phyloP scores from a whole-genome alignment of 2,329 filamentous ascomycete species.

The Hymenoscyphus repandus region DNA sequence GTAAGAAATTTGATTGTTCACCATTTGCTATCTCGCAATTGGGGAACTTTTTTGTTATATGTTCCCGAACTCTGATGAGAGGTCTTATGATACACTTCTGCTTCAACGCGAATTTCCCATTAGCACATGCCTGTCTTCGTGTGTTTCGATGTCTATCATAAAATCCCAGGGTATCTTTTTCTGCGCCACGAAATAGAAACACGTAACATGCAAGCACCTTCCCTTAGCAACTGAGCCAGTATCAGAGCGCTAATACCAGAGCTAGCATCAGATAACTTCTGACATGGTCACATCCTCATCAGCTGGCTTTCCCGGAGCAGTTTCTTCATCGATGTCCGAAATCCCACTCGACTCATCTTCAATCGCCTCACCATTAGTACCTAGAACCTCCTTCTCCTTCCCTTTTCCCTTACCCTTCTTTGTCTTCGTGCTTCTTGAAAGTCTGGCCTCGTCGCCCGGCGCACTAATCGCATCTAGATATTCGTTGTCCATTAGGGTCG shows the following conservation, averaged over 20 bases:
- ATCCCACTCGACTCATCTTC: conserved; percentile 14
- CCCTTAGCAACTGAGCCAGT: neutral
- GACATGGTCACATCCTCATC: neutral
- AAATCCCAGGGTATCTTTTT: conserved; percentile 25
- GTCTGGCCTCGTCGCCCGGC: conserved; percentile 32
- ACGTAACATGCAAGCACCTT: conserved; percentile 6
- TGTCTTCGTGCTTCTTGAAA: conserved; percentile 24
- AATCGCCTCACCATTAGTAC: conserved; percentile 12
- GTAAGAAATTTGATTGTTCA: too few species aligned
- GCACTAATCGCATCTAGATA: conserved; percentile 61
- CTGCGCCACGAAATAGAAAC: conserved; percentile 18
- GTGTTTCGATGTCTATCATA: neutral
- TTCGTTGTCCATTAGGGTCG: conserved; percentile 49
- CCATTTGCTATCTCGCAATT: too few species aligned
- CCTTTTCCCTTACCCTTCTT: conserved; percentile 10
- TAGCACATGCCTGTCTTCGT: too few species aligned
- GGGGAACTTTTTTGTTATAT: too few species aligned
- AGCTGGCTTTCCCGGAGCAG: neutral
- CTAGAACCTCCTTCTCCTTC: conserved; percentile 15
- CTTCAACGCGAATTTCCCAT: too few species aligned
- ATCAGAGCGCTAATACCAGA: neutral
- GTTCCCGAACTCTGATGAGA: too few species aligned
- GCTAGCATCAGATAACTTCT: neutral
- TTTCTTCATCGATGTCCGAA: conserved; percentile 14
- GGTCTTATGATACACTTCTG: too few species aligned